Percentiles rank a stretch among this genome's conserved stretches.
Evolutionary conservation across 2,329 filamentous ascomycete genomes (phyloP).

Genomic region (Fusarium protoensiforme): DNA sequence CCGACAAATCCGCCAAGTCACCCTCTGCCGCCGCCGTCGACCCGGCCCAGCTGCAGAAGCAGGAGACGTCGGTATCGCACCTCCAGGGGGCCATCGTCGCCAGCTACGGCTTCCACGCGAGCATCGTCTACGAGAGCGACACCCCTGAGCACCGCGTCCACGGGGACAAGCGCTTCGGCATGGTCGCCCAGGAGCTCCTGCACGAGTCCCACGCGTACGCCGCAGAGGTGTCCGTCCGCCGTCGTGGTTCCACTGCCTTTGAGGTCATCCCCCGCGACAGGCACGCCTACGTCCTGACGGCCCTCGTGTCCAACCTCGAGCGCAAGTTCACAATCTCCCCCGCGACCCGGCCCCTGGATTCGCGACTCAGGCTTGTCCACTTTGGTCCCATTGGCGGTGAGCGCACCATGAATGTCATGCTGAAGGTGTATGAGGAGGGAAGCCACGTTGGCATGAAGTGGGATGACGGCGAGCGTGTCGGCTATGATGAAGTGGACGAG

Average conservation of each 20-base stretch:
- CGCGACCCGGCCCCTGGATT: conserved; percentile 74
- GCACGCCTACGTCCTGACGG: conserved; percentile 82
- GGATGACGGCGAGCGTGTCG: conserved; percentile 69
- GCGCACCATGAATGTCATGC: conserved; percentile 82
- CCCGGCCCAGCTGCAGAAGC: conserved; percentile 35
- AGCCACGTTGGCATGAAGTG: conserved; percentile 64
- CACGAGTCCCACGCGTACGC: conserved; percentile 62
- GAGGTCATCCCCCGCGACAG: conserved; percentile 51
- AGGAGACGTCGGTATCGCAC: conserved; percentile 49
- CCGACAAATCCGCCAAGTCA: conserved; percentile 19
- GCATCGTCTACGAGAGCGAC: conserved; percentile 91
- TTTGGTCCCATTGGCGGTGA: conserved; percentile 76
- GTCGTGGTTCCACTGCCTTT: conserved; percentile 18
- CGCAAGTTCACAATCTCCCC: conserved; percentile 86
- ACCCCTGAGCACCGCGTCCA: conserved; percentile 82
- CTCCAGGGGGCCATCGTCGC: conserved; percentile 85
- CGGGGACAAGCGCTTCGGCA: conserved; percentile 82
- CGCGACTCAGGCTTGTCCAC: conserved; percentile 76
- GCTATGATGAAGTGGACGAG: conserved; percentile 77
- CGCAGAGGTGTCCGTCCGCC: conserved; percentile 54
- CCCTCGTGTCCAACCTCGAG: conserved; percentile 84
- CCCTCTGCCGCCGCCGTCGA: background rate
- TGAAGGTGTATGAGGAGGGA: conserved; percentile 67
- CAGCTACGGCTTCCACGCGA: conserved; percentile 90
- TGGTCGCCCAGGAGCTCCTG: conserved; percentile 84